Conservation (phyloP, 306 rosid species). For the Cicer chorassanicum region DNA sequence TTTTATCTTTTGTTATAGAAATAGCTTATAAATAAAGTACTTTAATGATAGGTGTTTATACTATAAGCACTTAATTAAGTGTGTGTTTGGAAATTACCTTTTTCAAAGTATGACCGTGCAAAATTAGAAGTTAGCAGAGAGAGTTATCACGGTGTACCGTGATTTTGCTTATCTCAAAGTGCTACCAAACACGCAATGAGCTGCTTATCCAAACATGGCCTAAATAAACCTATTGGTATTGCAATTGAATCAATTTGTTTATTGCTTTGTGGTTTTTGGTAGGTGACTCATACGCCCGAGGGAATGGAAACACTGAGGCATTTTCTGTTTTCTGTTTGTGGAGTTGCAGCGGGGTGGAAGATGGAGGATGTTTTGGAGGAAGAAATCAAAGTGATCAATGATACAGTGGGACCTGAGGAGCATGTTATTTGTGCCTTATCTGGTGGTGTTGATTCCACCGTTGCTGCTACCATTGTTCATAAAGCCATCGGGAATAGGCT, state of each 20-base stretch:
- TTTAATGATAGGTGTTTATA: too few relatives aligned
- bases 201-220: too few relatives aligned
- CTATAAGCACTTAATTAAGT: too few relatives aligned
- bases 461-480: slow-evolving; percentile 93
- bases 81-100: too few relatives aligned
- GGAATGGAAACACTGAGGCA: slow-evolving; percentile 80
- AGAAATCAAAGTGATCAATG: slow-evolving; percentile 73
- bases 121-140: too few relatives aligned
- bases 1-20: too few relatives aligned
- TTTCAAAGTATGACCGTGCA: too few relatives aligned
- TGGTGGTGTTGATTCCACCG: slow-evolving; percentile 98
- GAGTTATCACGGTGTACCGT: too few relatives aligned
- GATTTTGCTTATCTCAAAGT: too few relatives aligned
- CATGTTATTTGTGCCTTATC: slow-evolving; percentile 91
- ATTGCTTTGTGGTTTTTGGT: slow-evolving; percentile 22
- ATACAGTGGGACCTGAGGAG: slow-evolving; percentile 63
- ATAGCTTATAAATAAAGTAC: too few relatives aligned
- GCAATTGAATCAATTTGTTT: background rate
- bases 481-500: slow-evolving; percentile 94
- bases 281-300: slow-evolving; percentile 92
- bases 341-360: slow-evolving; percentile 74
- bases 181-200: too few relatives aligned
- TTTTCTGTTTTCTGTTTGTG: slow-evolving; percentile 81
- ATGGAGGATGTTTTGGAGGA: slow-evolving; percentile 89
- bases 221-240: background rate